Evolutionary conservation across 805 yeast species (phyloP).

Genomic region (Saccharomycopsis sp.): DNA sequence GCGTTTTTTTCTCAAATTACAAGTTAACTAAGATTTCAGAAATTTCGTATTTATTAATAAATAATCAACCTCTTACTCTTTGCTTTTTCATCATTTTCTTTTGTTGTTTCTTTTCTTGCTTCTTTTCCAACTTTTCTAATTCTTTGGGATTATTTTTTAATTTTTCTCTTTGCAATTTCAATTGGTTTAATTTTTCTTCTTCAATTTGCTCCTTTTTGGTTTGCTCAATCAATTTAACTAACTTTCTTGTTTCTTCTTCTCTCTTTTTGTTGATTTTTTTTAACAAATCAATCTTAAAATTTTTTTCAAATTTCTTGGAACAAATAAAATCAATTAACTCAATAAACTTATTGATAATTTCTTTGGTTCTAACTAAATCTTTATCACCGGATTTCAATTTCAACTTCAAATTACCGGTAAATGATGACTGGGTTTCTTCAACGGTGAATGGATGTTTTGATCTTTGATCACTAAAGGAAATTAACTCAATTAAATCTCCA

Average conservation of each 20-base stretch:
- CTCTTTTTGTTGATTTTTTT: conserved; percentile 73
- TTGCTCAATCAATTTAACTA: conserved; percentile 59
- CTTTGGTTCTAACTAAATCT: conserved; percentile 40
- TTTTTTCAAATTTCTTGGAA: conserved; percentile 31
- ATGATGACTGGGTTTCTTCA: conserved; percentile 40
- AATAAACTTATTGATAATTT: conserved; percentile 45
- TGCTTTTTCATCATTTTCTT: conserved; percentile 62
- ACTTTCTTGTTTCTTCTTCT: conserved; percentile 58
- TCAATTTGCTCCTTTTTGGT: conserved; percentile 57
- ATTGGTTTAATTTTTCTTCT: conserved; percentile 60
- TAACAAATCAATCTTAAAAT: conserved; percentile 59
- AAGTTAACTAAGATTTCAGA: too few relatives aligned
- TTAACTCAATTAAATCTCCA: conserved; percentile 35
- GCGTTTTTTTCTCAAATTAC: too few relatives aligned
- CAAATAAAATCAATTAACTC: conserved; percentile 50
- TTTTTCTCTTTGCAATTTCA: conserved; percentile 51
- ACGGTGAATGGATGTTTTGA: conserved; percentile 56
- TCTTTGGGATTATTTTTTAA: conserved; percentile 57
- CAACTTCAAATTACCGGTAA: conserved; percentile 44
- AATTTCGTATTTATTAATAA: too few relatives aligned
- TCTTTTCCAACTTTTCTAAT: conserved; percentile 68
- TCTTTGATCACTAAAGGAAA: conserved; percentile 82
- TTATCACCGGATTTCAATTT: conserved; percentile 37
- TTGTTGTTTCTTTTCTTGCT: conserved; percentile 72
- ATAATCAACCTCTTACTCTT: conserved; percentile 32